Base-by-base conservation (phyloP, 2,329 filamentous ascomycete species). In the Aspergillus calidoustus region DNA sequence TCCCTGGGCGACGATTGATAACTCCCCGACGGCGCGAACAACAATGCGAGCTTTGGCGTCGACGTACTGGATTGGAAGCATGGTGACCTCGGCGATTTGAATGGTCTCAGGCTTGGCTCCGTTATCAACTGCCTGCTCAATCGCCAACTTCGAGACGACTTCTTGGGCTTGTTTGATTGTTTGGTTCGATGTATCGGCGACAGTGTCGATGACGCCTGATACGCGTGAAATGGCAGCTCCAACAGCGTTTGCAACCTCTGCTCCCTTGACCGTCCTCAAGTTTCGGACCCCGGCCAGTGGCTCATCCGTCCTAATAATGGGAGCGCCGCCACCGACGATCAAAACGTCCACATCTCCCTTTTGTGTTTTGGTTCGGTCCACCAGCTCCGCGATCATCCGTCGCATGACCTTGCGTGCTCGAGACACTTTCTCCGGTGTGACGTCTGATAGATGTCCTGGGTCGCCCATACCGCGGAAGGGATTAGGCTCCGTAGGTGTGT, bases 211-310 rank as follows among this genome's bases (percentile, higher is more conserved):
- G 4, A 60, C 52, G 1, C 83, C 82, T 61, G 84, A 87, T 2
- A 89, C 85, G 44, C 84, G 77, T 1, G 83, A 83, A 34, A 86
- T 86, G 0, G 86, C 86, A 0, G 87, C 87, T 1, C 87, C 87
- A 9, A 89, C 86, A 0, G 87, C 87, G 68, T 89, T 89, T 8
- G 87, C 87, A 1, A 89, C 85, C 3, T 81, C 82, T 11, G 51
- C 60, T 4, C 60, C 57, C 3, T 41, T 34, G 6, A 62, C 60
- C 1, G 60, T 59, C 22, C 53, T 34, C 13, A 62, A 34, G 3
- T 9, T 46, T 1, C 57, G 60, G 1, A 62, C 57, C 3, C 60
- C 57, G 1, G 3, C 30, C 1, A 62, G 23, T 2, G 47, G 52
- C 13, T 60, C 23, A 7, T 60, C 53, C 7, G 57, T 62, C 11